Conservation (phyloP, 176 grass and related monocot species). For the Musa acuminata region DNA sequence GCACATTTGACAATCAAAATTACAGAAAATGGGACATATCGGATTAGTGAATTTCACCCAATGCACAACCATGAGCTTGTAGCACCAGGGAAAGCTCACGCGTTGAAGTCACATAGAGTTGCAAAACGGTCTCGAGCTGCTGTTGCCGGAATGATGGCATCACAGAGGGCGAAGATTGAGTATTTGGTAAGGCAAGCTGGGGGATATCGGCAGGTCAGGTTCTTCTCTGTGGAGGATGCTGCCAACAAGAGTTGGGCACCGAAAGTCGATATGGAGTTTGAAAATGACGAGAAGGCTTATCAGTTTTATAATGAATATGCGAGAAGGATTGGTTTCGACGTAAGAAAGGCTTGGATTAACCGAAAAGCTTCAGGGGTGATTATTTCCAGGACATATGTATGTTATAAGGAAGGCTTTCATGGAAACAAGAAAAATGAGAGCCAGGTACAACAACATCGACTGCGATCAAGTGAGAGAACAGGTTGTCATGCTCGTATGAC, state of each 20-base stretch:
- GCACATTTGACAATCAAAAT: slow-evolving; percentile 38
- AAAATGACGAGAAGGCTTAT: slow-evolving; percentile 37
- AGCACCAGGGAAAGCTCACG: background rate
- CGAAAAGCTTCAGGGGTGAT: slow-evolving; percentile 34
- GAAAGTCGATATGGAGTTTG: slow-evolving; percentile 39
- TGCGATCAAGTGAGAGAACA: slow-evolving; percentile 20
- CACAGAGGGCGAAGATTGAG: slow-evolving; percentile 13
- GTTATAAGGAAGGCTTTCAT: slow-evolving; percentile 45
- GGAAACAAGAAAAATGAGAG: slow-evolving; percentile 17
- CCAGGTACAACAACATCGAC: slow-evolving; percentile 10
- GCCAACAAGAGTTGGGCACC: slow-evolving; percentile 22
- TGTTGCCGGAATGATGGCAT: slow-evolving; percentile 1
- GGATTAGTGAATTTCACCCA: slow-evolving; percentile 40
- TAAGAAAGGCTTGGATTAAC: slow-evolving; percentile 43
- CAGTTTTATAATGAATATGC: slow-evolving; percentile 41
- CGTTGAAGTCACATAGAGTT: slow-evolving; percentile 8
- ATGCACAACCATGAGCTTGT: slow-evolving; percentile 24
- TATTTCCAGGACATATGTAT: slow-evolving; percentile 37
- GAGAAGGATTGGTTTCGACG: slow-evolving; percentile 33
- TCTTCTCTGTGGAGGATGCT: slow-evolving; percentile 19
- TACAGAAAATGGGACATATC: slow-evolving; percentile 19
- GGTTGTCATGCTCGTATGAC: slow-evolving; percentile 40
- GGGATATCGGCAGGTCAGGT: slow-evolving; percentile 7
- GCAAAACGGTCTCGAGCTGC: background rate
- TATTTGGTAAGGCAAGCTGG: slow-evolving; percentile 21